phyloP scores from a whole-genome alignment of 1,284 basidiomycete genomes.

The Fomitopsis palustris region DNA sequence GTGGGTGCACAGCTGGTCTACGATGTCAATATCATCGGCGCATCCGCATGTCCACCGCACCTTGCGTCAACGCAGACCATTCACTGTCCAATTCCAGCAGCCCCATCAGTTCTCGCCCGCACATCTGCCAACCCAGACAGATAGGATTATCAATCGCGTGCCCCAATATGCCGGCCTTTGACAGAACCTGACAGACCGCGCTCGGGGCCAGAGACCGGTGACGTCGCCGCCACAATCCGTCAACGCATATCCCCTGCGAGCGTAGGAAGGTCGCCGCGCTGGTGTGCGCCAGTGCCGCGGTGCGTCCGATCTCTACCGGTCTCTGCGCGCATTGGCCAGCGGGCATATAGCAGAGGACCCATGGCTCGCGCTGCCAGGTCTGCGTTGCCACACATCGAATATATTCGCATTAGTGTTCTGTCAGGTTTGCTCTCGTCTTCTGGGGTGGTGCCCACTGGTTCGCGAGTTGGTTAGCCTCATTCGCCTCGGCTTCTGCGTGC shows the following conservation, averaged over 20 bases:
- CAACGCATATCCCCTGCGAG: background rate
- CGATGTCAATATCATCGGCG: background rate
- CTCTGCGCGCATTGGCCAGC: background rate
- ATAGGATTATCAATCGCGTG: background rate
- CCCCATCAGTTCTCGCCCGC: background rate
- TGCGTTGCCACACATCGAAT: background rate
- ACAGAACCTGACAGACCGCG: constrained; percentile 1
- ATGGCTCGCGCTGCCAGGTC: background rate
- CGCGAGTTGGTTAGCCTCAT: too few species aligned
- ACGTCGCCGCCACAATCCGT: background rate
- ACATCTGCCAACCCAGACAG: background rate
- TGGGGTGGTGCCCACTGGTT: too few species aligned
- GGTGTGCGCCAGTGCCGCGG: background rate
- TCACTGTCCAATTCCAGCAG: too few species aligned
- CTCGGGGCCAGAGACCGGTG: background rate
- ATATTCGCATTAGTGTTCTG: background rate
- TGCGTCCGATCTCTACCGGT: background rate
- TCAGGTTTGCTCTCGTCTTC: background rate
- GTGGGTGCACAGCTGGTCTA: too few species aligned
- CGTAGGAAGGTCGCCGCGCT: too few species aligned
- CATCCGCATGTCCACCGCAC: too few species aligned
- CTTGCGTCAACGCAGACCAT: too few species aligned
- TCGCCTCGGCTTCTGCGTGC: too few species aligned
- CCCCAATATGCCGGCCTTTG: background rate
- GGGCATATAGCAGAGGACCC: background rate